Conservation (phyloP, 306 rosid genomes). For the barrel medic (Medicago truncatula) region DNA sequence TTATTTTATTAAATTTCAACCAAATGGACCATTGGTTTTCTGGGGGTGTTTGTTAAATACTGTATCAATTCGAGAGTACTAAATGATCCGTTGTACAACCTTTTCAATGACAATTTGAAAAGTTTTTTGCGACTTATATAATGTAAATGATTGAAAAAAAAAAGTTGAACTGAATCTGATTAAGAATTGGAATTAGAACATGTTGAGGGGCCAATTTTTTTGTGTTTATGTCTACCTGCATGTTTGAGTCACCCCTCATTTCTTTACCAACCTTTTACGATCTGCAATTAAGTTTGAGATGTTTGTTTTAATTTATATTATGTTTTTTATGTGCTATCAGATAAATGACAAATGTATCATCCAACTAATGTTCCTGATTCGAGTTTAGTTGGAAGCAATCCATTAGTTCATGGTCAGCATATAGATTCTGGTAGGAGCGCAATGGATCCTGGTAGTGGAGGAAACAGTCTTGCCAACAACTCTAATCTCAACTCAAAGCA, state of each 20-base stretch:
- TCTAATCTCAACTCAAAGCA: constrained; percentile 82
- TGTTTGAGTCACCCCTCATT: too few relatives aligned
- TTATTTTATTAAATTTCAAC: constrained; percentile 2
- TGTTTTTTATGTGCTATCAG: constrained; percentile 45
- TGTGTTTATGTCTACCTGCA: too few relatives aligned
- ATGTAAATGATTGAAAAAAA: not conserved
- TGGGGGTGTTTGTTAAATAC: not conserved
- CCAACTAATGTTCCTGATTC: constrained; percentile 60
- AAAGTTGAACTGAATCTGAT: constrained; percentile 20
- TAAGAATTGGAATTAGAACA: constrained; percentile 18
- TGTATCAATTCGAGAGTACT: not conserved
- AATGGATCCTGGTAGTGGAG: constrained; percentile 80
- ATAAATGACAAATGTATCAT: constrained; percentile 78
- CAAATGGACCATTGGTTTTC: constrained; percentile 9
- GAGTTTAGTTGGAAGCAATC: constrained; percentile 54
- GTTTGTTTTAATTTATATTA: constrained; percentile 30
- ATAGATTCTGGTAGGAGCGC: constrained; percentile 58
- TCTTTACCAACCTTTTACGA: too few relatives aligned
- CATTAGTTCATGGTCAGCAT: constrained; percentile 64
- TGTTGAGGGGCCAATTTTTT: not conserved
- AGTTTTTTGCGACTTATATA: not conserved
- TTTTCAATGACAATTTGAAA: not conserved
- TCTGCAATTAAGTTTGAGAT: constrained; percentile 31
- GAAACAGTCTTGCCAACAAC: constrained; percentile 60
- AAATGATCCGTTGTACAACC: not conserved